Base-by-base conservation (phyloP, 2,329 filamentous ascomycete species). In the Botryotinia globosa region DNA sequence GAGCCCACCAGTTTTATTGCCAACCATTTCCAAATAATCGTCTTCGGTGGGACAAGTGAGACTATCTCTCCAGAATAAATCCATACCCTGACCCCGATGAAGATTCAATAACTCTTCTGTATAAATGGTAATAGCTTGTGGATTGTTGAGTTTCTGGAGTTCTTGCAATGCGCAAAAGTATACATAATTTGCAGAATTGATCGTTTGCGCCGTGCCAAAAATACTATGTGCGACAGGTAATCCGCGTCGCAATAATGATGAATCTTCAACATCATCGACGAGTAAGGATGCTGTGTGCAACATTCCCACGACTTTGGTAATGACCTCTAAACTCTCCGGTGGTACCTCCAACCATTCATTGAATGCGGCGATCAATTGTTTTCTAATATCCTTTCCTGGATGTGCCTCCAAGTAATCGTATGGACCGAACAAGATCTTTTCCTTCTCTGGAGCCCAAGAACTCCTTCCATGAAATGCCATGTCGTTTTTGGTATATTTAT, bases 1-100 rank as follows among this genome's bases (percentile, higher is more conserved):
- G 1, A 97, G 85, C 0, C 94, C 94, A 69, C 93, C 94, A 0
- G 94, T 97, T 84, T 97, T 97, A 83, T 97, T 94, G 78, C 89
- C 89, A 18, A 97, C 93, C 94, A 97, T 97, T 81, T 97, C 92
- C n/a, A 97, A 87, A 83, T 97, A 97, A 83, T 97, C 93, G 76
- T 94, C 92, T 82, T 96, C 93, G 67, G 88, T 92, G 22, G 93
- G 93, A 81, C 92, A 95, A 32, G 91, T 94, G 74, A 96, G 85
- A 39, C 90, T 93, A 82, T 96, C 93, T 73, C 93, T 88, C 94
- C 94, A 97, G 84, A 92, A 96, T 54, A 97, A 87, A 78, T 97
- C 94, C 92, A 97, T 94, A 76, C 94, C 93, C 82, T 97, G 94
- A 32, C 94, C 94, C 44, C 93, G 86, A 82, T 97, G 93, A 67